Evolutionary conservation across 2,329 filamentous ascomycete species (phyloP), one percentile per base, ranked within the genome.

Genomic region (Colletotrichum sp.): DNA sequence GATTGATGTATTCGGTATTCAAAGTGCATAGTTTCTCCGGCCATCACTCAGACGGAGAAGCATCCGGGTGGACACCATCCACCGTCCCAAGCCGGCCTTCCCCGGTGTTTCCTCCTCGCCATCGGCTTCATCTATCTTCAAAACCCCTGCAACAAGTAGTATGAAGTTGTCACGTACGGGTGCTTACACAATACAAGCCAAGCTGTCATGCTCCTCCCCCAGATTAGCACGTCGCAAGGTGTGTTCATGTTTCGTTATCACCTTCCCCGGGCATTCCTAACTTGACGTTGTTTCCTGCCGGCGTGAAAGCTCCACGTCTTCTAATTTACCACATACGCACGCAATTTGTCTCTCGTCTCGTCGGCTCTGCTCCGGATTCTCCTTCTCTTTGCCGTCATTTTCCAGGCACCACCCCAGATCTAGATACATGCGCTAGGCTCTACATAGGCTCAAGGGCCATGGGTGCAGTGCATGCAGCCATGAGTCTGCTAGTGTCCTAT

Each of bases 201-300:
- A 24, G 28, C 28, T 28, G 28, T 15, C 63, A 48, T 43, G 36
- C 21, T 65, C 61, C 24, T 65, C 34, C 61, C 13, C 61, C 34
- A 28, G 24, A n/a, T 30, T 26, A 24, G 9, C 28, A 28, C 28
- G 26, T 28, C 16, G 57, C 57, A 30, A 32, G 15, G 13, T 32
- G 15, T 26, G 12, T 26, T 26, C 52, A 57, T 24, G 32, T 64
- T 64, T 64, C 60, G n/a, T 24, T 9, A 58, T 24, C 15, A 43
- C 58, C 43, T 36, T 65, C 38, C 34, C 60, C 32, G 52, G 32
- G 72, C 34, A 36, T 64, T 24, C 52, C 30, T 26, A 32, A 32
- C 72, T 74, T 66, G 72, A 48, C 48, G 24, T 66, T 58, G 67
- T 66, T 71, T 71, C 60, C 71, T 21, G 34, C 24, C 52, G 30